Evolutionary conservation across 2,329 filamentous ascomycete species (phyloP), one percentile per base, ranked within the genome.

Genomic region (Aspergillus novofumigatus): DNA sequence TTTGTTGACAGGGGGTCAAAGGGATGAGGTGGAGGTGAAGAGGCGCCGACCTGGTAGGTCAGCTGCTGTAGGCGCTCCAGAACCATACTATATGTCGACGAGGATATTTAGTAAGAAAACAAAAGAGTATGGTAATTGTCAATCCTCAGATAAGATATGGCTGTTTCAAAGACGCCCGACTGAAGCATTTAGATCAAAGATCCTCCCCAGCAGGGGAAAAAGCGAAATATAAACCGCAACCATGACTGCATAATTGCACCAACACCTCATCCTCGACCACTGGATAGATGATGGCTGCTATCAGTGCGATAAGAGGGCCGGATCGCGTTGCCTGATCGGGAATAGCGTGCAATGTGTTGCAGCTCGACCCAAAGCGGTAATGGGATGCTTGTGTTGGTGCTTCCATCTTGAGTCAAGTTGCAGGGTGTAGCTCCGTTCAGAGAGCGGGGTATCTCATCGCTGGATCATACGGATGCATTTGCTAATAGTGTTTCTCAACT

Each of bases 1-100:
- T 79, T 75, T 9, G 82, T 79, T 9, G 82, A 83, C 49, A 96
- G 85, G 53, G 91, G 91, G 68, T 95, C 91, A 62, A 94, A 83
- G 5, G 91, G 91, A 68, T 95, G 86, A 38, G 83, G 81, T 51
- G 79, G 78, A 41, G 77, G 71, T 28, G 78, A 68, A 26, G 80
- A 77, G 55, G 83, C 84, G 53, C 80, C 82, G 67, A 89, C 73
- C 66, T 88, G 86, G 54, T 81, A 78, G 62, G 84, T 78, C 68
- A 88, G 78, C 67, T 86, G 85, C 75, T 85, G 84, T 49, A 88
- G 76, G 65, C 85, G 81, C 65, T 87, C 83, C 63, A 86, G 79
- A 63, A 84, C 83, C 83, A 86, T 86, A 84, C 83, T 51, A 50
- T 51, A 23, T 59, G 59, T 32, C 23, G 17, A 17, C 4, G 21